Conservation (phyloP, 768 basidiomycete genomes). For the Podaxis rugospora region DNA sequence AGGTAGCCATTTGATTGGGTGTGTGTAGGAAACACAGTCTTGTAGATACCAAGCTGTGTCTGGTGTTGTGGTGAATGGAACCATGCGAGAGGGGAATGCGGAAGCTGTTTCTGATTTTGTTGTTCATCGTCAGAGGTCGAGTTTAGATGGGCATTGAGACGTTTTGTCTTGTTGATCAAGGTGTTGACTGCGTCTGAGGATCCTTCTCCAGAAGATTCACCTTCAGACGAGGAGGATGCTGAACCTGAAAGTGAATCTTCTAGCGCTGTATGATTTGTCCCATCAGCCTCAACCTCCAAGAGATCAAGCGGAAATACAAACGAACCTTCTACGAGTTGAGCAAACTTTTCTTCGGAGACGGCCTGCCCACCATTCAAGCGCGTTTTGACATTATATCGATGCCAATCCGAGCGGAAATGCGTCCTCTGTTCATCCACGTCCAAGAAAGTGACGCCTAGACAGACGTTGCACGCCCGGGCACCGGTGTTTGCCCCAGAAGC, state of each 20-base stretch:
- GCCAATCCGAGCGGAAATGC: conserved; percentile 96
- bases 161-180: conserved; percentile 60
- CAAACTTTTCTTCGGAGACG: conserved; percentile 69
- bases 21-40: conserved; percentile 57
- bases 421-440: conserved; percentile 78
- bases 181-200: conserved; percentile 64
- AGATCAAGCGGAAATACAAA: neutral
- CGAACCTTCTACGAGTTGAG: conserved; percentile 78
- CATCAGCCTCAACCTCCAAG: neutral
- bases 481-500: conserved; percentile 30
- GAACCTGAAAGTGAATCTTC: conserved; percentile 93
- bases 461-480: conserved; percentile 65
- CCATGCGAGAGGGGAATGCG: conserved; percentile 77
- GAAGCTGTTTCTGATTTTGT: conserved; percentile 22
- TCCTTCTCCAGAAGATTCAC: conserved; percentile 32
- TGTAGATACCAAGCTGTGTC: conserved; percentile 90
- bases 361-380: conserved; percentile 59
- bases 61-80: conserved; percentile 75
- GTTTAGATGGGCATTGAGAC: conserved; percentile 26
- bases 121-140: conserved; percentile 39
- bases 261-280: conserved; percentile 40
- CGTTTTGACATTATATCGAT: conserved; percentile 93
- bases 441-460: conserved; percentile 61
- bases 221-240: conserved; percentile 63
- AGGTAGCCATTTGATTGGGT: conserved; percentile 47